Evolutionary conservation across 345 rosid genomes (phyloP), one percentile per base, ranked within the genome.

Genomic region (Schrenkiella parvula): DNA sequence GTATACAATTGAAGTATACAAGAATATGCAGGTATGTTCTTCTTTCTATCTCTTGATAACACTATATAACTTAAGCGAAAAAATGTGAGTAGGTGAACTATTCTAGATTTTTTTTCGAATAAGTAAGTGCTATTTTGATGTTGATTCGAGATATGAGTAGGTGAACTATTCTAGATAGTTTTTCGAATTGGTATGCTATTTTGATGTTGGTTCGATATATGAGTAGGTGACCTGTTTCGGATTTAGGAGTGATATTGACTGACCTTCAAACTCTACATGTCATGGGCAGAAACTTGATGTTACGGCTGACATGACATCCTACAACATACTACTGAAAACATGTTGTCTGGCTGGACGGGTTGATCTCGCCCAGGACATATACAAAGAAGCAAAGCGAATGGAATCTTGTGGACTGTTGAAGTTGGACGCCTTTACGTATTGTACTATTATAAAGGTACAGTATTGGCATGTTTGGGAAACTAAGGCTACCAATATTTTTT

Each of bases 321-420:
- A 93, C 78, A 93, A 91, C 74, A 82, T 91, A 68, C 92, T 93
- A 71, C 76, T 93, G 82, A 93, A 93, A 87, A 88, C 92, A 19
- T 91, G 95, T 77, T 86, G 91, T 75, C 82, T 88, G 72, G 90
- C 93, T 80, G 89, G 87, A 66, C 84, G 90, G 59, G 86, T 89
- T 72, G 97, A 88, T 72, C 79, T 91, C 66, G 98, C 97, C 77
- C 90, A 83, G 78, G 89, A 86, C 38, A 86, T 93, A 55, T 93
- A 89, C 62, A 72, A 75, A 66, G 92, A 88, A 82, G 89, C 87
- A 70, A 86, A 73, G 80, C 84, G 84, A 72, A 70, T 91, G 84
- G 90, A 93, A 79, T 84, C 84, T 18, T 60, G 84, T 11, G 89
- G 88, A 70, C 67, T 51, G 12, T 34, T 91, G 78, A 91, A 86